A percentile compares a stretch with the other conserved stretches of the same genome.
These are phyloP conservation scores for Solanum virginianum DNA, from an alignment of 257 asterid genomes.

Conservation along the genomic window DNA sequence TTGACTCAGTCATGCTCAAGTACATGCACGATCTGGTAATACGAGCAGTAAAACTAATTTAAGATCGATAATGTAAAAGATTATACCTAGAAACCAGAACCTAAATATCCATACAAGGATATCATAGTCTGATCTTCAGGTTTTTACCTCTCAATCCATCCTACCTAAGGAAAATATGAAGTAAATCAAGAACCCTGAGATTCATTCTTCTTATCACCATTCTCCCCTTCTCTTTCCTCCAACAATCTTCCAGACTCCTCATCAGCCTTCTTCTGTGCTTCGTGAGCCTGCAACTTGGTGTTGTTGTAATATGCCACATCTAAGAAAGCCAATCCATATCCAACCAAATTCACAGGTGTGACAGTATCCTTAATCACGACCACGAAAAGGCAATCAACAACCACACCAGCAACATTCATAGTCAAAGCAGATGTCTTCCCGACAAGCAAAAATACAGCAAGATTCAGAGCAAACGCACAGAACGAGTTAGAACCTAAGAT, in stretches of 20 bases:
- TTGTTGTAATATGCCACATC: slow-evolving; percentile 57
- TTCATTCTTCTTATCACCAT: slow-evolving; percentile 23
- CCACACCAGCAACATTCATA: slow-evolving; percentile 77
- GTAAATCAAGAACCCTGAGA: slow-evolving; percentile 7
- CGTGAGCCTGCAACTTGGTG: slow-evolving; percentile 42
- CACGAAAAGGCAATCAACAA: slow-evolving; percentile 52
- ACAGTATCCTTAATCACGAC: slow-evolving; percentile 66
- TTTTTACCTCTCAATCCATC: not conserved
- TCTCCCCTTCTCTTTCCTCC: slow-evolving; percentile 28
- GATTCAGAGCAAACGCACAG: slow-evolving; percentile 55
- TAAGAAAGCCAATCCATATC: slow-evolving; percentile 51
- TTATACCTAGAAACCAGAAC: not conserved
- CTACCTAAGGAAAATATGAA: not conserved
- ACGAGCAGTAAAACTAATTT: not conserved
- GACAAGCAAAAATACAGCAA: slow-evolving; percentile 55
- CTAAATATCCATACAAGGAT: slow-evolving; percentile 5
- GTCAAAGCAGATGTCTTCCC: slow-evolving; percentile 74
- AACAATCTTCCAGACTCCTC: slow-evolving; percentile 37
- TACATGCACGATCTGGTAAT: not conserved
- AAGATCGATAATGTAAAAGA: not conserved
- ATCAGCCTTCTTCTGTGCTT: slow-evolving; percentile 48
- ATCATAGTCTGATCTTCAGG: slow-evolving; percentile 1
- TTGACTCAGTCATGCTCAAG: not conserved
- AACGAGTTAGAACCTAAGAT: slow-evolving; percentile 51
- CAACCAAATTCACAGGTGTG: slow-evolving; percentile 42